Conservation (phyloP, 208 protist genomes). For the Crithidia bombi region DNA sequence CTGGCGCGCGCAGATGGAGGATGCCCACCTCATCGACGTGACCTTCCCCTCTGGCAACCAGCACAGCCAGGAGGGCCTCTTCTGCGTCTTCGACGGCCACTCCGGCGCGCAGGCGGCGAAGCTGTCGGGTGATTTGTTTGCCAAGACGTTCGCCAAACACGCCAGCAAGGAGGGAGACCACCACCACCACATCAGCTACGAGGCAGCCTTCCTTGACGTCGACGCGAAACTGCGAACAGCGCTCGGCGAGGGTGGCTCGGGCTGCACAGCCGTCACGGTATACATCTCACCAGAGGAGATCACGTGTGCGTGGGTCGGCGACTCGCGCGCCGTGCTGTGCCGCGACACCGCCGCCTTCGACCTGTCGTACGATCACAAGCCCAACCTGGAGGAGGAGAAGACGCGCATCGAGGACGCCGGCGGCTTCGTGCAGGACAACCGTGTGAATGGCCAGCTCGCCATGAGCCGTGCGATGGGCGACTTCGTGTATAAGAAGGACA, state of each 20-base stretch:
- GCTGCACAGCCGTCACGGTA: conserved; percentile 75
- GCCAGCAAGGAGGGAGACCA: conserved; percentile 22
- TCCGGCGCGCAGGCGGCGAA: conserved; percentile 57
- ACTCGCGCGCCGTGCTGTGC: conserved; percentile 91
- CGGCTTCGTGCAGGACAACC: conserved; percentile 89
- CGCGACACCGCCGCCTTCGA: conserved; percentile 72
- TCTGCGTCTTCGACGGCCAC: conserved; percentile 92
- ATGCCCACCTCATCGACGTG: conserved; percentile 76
- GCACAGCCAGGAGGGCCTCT: conserved; percentile 64
- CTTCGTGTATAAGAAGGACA: conserved; percentile 89
- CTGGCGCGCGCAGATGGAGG: conserved; percentile 91
- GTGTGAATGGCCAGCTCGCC: conserved; percentile 94
- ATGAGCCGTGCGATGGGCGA: conserved; percentile 95
- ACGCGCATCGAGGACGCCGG: conserved; percentile 87
- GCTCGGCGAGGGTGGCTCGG: conserved; percentile 48
- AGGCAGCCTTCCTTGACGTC: conserved; percentile 66
- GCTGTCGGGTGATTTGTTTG: conserved; percentile 45
- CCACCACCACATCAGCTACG: conserved; percentile 60
- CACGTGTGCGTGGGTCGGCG: conserved; percentile 92
- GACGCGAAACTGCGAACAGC: conserved; percentile 50
- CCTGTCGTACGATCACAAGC: conserved; percentile 94
- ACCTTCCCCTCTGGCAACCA: conserved; percentile 37
- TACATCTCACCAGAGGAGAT: conserved; percentile 74
- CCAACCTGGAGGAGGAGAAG: conserved; percentile 65
- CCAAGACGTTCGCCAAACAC: conserved; percentile 38